Evolutionary conservation across 495 filamentous ascomycete species (phyloP).

Genomic region (Penicillium tannophilum): DNA sequence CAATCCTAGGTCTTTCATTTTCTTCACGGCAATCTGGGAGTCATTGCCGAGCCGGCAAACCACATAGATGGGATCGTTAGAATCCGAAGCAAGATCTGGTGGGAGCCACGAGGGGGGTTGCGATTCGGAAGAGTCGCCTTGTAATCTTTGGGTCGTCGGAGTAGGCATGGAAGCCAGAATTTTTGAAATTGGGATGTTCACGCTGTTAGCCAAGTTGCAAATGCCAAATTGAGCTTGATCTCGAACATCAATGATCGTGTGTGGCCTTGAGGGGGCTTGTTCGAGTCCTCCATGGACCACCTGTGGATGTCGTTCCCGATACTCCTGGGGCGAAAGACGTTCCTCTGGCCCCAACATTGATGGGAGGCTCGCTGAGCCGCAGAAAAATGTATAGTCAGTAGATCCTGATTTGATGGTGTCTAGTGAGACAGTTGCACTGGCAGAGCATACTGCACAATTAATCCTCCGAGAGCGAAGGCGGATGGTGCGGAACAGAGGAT

Average conservation of each 20-base stretch:
- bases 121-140: background rate
- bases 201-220: conserved; percentile 67
- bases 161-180: conserved; percentile 39
- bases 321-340: conserved; percentile 63
- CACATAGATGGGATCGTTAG: conserved; percentile 61
- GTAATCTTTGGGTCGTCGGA: conserved; percentile 3
- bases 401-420: conserved; percentile 63
- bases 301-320: conserved; percentile 28
- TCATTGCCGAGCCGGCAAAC: conserved; percentile 89
- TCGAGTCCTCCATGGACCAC: background rate
- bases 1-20: conserved; percentile 68
- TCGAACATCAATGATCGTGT: conserved; percentile 76
- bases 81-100: conserved; percentile 26
- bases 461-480: conserved; percentile 65
- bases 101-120: conserved; percentile 50
- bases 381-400: conserved; percentile 80
- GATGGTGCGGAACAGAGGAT: conserved; percentile 71
- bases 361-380: conserved; percentile 56
- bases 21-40: conserved; percentile 75
- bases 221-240: conserved; percentile 86
- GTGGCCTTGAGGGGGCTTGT: conserved; percentile 22
- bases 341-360: conserved; percentile 59
- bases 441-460: conserved; percentile 76
- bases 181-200: conserved; percentile 75
- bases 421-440: conserved; percentile 58